Evolutionary conservation across 169 alveolate species (phyloP), one percentile per base, ranked within the genome.

Genomic region (Theileria annulata): DNA sequence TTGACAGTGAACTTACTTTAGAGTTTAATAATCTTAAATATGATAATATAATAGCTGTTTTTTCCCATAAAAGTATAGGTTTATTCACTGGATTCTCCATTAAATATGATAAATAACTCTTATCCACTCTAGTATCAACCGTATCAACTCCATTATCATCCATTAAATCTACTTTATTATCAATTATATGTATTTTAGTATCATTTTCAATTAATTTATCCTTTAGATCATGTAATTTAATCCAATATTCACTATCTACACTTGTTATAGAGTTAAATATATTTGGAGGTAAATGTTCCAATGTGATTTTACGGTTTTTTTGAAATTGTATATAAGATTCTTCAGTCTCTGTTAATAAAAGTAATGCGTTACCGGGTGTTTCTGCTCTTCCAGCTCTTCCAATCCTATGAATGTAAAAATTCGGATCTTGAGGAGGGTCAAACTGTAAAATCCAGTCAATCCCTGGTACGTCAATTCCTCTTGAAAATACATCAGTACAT

Each of bases 301-400:
- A 60, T 21, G 77, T 68, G 2, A 82, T 82, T 47, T 75, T 82
- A n/a, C 89, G 64, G 42, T 82, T 82, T 23, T 75, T 5, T 28
- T 82, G 89, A 68, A 82, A 82, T 49, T 82, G 89, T 27, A 84
- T 77, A 48, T 77, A 84, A 5, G 87, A 37, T 30, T 71, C 84
- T 47, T 84, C 90, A 30, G 56, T 54, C 8, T 69, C 54, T 33
- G 71, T 74, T 56, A 84, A 49, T 31, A 84, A 68, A 19, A 84
- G 91, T 4, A 97, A 88, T 5, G 99, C 96, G 69, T 95, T 92
- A 9, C 99, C 99, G 28, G 98, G 85, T 56, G 93, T 93, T 5
- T 99, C 99, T 1, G 99, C 99, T 37, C 99, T 92, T 10, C 99
- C 99, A 2, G 99, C 98, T 84, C 99, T 92, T 31, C 99, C 99